phyloP scores from a whole-genome alignment of 345 rosid species.

The Camelina laxa region DNA sequence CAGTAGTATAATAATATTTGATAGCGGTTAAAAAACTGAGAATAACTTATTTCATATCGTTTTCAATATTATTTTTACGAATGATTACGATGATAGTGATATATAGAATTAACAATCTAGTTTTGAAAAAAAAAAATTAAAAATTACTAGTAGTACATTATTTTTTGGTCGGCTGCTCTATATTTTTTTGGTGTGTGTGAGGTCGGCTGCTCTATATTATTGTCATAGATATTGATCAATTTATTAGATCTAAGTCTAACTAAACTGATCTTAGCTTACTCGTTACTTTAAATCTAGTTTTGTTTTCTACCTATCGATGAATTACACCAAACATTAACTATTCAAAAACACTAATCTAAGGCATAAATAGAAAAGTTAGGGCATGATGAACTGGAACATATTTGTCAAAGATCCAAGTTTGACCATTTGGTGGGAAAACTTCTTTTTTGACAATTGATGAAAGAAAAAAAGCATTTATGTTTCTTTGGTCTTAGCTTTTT shows the following conservation, averaged over 20 bases:
- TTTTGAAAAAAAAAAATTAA: too few species aligned
- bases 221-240: too few species aligned
- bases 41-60: too few species aligned
- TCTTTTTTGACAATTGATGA: slow-evolving; percentile 44
- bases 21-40: too few species aligned
- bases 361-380: slow-evolving; percentile 23
- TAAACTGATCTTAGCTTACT: neutral
- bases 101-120: too few species aligned
- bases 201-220: too few species aligned
- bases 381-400: slow-evolving; percentile 35
- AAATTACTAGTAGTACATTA: too few species aligned
- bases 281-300: neutral
- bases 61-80: too few species aligned
- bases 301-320: neutral
- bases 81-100: too few species aligned
- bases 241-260: neutral
- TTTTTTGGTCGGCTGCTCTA: too few species aligned
- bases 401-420: slow-evolving; percentile 46
- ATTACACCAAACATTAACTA: neutral
- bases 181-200: too few species aligned
- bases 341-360: neutral
- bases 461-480: slow-evolving; percentile 43
- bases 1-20: too few species aligned
- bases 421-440: slow-evolving; percentile 46
- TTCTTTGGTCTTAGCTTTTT: slow-evolving; percentile 37